Evolutionary conservation across 176 grass and related monocot genomes (phyloP), one percentile per base, ranked within the genome.

Genomic region (Panicum miliaceum): DNA sequence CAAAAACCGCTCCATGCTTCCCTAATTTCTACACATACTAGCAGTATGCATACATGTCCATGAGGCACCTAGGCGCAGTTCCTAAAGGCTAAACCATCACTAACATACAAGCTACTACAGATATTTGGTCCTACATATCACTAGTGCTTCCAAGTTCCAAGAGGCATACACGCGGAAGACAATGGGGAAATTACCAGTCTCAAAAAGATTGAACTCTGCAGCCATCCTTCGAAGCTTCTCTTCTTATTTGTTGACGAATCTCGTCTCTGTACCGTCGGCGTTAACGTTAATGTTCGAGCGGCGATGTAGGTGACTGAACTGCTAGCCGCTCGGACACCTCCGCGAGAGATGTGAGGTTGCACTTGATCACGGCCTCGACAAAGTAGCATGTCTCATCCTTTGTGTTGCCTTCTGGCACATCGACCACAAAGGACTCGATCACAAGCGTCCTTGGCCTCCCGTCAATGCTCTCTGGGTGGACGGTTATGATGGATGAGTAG

Each of bases 361-460:
- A 91, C 81, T 89, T 96, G 84, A 96, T 96, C 81, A 96, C 74
- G 6, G 85, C 88, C 88, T 95, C 93, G 1, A 95, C 90, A 13
- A 95, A 95, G 83, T 88, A 95, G 88, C 90, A 92, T 7, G 90
- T 95, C 71, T 95, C 93, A n/a, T 92, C 90, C 79, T 84, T 79
- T 34, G 93, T 95, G 86, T 92, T 95, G 20, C 90, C 90, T 0
- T 95, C 88, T 0, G 93, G 93, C 20, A 95, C 88, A 45, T 95
- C 93, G 5, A 95, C 93, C 22, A 92, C 90, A 29, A 95, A 95
- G 12, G 93, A 92, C 83, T 95, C 93, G 6, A 95, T 89, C 60
- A 95, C 93, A 41, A 93, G 86, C 2, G 94, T 93, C 42, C 91
- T 91, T 63, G 91, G 86, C 62, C 91, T 84, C 23, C 91, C 88